A percentile compares a stretch with the other conserved stretches of the same genome.
Conservation (phyloP, 2,329 filamentous ascomycete species). For the Drechslerella stenobrocha region DNA sequence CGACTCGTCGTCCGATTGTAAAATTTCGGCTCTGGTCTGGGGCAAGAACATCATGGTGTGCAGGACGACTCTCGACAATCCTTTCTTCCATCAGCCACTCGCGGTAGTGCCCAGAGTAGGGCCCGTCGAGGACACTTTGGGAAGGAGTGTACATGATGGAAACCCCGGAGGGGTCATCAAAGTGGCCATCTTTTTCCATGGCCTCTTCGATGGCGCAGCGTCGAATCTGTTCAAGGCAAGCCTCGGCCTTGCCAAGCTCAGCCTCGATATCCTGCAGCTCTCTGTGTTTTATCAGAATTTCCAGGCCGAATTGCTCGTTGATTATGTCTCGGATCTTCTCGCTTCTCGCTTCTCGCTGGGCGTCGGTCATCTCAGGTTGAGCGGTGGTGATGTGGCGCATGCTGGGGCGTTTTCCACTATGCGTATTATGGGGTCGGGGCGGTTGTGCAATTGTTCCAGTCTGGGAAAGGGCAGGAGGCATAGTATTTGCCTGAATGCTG, state of each 20-base stretch:
- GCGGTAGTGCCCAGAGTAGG: slow-evolving; percentile 90
- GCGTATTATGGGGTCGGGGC: slow-evolving; percentile 28
- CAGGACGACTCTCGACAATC: slow-evolving; percentile 1
- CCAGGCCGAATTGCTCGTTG: slow-evolving; percentile 83
- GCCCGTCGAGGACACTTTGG: slow-evolving; percentile 87
- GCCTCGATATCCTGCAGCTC: slow-evolving; percentile 93
- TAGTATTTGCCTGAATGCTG: neutral
- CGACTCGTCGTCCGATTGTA: slow-evolving; percentile 8
- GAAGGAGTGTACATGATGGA: slow-evolving; percentile 65
- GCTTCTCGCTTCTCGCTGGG: slow-evolving; percentile 54
- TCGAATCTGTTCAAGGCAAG: slow-evolving; percentile 88
- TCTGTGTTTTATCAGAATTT: slow-evolving; percentile 91
- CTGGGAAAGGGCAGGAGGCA: neutral
- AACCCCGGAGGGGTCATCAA: slow-evolving; percentile 50
- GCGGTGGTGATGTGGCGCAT: slow-evolving; percentile 32
- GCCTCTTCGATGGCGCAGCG: slow-evolving; percentile 73
- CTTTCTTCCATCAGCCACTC: slow-evolving; percentile 71
- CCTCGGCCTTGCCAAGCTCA: slow-evolving; percentile 92
- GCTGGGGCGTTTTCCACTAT: slow-evolving; percentile 44
- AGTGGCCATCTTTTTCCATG: slow-evolving; percentile 71
- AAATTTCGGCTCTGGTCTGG: slow-evolving; percentile 42
- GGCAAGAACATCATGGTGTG: slow-evolving; percentile 36
- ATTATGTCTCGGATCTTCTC: slow-evolving; percentile 71
- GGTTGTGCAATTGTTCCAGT: slow-evolving; percentile 32
- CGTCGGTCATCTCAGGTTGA: slow-evolving; percentile 21